Percentiles rank a stretch among this genome's conserved stretches.
Conservation (phyloP, 108 stramenopile genomes). For the Parmales sp. region DNA sequence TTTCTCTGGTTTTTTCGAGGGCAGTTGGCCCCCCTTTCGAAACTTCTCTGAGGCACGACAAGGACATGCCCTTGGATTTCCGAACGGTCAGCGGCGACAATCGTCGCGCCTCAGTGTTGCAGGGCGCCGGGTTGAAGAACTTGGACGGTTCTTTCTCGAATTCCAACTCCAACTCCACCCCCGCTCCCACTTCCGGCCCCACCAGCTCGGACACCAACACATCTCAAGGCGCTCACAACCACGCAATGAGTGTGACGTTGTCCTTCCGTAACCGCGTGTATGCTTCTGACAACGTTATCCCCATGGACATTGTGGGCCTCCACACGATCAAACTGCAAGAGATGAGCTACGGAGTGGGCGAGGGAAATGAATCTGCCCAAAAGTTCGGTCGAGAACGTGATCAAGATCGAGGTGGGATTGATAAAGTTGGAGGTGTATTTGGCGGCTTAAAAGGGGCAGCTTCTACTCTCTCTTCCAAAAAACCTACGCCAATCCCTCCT, state of each 20-base stretch:
- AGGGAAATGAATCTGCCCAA: too few species aligned
- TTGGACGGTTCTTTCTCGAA: background rate
- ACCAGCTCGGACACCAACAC: background rate
- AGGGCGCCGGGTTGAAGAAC: background rate
- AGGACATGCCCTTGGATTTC: background rate
- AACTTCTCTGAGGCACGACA: background rate
- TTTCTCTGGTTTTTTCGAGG: background rate
- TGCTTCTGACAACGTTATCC: background rate
- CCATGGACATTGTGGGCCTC: conserved; percentile 3
- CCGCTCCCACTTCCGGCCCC: too few species aligned
- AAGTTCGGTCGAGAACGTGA: too few species aligned
- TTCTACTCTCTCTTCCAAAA: too few species aligned
- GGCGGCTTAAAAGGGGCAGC: too few species aligned
- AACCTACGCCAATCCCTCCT: background rate
- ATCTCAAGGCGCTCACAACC: background rate
- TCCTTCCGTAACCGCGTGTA: background rate
- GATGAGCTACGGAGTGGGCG: conserved; percentile 2
- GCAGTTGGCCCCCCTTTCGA: background rate
- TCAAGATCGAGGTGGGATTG: too few species aligned
- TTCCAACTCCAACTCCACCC: too few species aligned
- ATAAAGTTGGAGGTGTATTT: too few species aligned
- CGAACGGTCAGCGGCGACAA: background rate
- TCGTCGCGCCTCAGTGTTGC: background rate
- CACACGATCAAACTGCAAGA: conserved; percentile 6
- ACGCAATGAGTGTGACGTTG: background rate